Percentiles rank a stretch among this genome's conserved stretches.
Conservation (phyloP, 2,329 filamentous ascomycete genomes). For the Zasmidium angulare region DNA sequence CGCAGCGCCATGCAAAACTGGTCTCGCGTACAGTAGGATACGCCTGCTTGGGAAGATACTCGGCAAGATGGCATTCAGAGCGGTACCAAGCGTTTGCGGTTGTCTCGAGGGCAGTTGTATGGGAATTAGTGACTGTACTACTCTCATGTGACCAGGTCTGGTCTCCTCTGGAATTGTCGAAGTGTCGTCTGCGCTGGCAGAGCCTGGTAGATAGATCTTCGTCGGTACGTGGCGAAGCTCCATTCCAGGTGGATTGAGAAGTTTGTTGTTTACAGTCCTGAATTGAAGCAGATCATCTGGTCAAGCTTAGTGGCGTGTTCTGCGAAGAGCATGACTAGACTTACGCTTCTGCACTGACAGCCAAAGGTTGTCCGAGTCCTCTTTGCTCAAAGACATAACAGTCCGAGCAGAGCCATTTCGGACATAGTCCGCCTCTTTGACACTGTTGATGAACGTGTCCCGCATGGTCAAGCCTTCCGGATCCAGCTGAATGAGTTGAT, state of each 20-base stretch:
- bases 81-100: slow-evolving; percentile 71
- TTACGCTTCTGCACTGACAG: slow-evolving; percentile 71
- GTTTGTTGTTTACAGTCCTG: slow-evolving; percentile 69
- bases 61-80: slow-evolving; percentile 73
- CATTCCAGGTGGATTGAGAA: slow-evolving; percentile 70
- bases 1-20: slow-evolving; percentile 79
- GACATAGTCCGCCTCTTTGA: slow-evolving; percentile 81
- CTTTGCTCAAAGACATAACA: slow-evolving; percentile 84
- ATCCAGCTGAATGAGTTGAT: slow-evolving; percentile 60
- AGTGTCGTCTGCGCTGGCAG: slow-evolving; percentile 39
- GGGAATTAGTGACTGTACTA: slow-evolving; percentile 72
- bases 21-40: slow-evolving; percentile 79
- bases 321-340: slow-evolving; percentile 27
- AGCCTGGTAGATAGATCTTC: slow-evolving; percentile 74
- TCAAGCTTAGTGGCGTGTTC: slow-evolving; percentile 5
- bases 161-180: slow-evolving; percentile 35
- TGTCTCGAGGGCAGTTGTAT: slow-evolving; percentile 49
- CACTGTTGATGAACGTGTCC: slow-evolving; percentile 67
- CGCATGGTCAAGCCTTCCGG: slow-evolving; percentile 56
- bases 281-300: slow-evolving; percentile 72
- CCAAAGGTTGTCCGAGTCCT: slow-evolving; percentile 82
- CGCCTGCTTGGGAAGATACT: slow-evolving; percentile 82
- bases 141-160: slow-evolving; percentile 42
- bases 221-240: slow-evolving; percentile 82
- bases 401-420: slow-evolving; percentile 84